These are phyloP conservation scores for Botrytis squamosa DNA, from an alignment of 2,329 filamentous ascomycete species.

Conservation along the genomic window DNA sequence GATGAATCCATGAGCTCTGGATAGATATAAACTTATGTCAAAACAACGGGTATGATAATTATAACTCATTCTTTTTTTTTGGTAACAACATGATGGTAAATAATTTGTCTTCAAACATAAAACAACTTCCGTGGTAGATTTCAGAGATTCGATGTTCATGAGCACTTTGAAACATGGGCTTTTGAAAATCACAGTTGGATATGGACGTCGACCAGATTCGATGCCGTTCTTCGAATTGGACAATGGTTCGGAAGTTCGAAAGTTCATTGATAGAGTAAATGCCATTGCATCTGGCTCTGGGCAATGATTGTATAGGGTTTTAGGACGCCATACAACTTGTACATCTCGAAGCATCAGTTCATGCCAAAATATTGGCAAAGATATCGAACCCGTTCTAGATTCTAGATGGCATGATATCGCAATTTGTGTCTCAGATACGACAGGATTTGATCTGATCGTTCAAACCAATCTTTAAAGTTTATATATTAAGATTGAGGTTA, in stretches of 20 bases:
- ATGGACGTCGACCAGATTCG: not conserved
- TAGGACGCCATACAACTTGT: not conserved
- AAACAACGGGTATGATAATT: not conserved
- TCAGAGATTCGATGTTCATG: not conserved
- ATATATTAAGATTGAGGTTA: not conserved
- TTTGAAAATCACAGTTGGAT: not conserved
- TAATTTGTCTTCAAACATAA: not conserved
- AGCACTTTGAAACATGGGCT: not conserved
- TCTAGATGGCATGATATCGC: not conserved
- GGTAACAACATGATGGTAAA: not conserved
- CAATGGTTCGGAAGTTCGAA: not conserved
- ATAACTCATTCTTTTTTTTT: not conserved
- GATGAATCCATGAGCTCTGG: not conserved
- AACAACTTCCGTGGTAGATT: not conserved
- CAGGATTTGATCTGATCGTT: not conserved
- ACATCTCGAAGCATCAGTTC: not conserved
- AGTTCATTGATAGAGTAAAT: too few species aligned
- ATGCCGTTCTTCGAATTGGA: not conserved
- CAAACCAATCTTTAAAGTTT: not conserved
- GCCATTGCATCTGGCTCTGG: not conserved
- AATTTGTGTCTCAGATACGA: too few species aligned
- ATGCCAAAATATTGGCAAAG: not conserved
- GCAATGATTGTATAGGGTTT: not conserved
- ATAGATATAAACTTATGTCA: not conserved
- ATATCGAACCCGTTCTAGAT: not conserved